These are phyloP conservation scores for Solanum hybrid DNA, from an alignment of 305 asterid genomes.

Conservation along the genomic window DNA sequence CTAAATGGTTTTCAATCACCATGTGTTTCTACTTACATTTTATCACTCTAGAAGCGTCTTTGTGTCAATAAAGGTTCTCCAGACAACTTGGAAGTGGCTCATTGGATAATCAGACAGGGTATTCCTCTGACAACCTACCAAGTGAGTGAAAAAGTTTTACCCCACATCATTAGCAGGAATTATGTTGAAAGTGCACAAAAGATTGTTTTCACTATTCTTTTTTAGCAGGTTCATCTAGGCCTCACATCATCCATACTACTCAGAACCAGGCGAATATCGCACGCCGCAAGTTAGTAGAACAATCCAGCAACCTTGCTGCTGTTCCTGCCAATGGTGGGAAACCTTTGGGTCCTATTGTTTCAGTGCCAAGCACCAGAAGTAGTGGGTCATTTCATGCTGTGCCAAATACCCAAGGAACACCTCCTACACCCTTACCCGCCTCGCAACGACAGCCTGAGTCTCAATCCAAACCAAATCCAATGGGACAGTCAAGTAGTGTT, in stretches of 20 bases:
- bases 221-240: constrained; percentile 37
- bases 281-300: constrained; percentile 57
- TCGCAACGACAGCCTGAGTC: constrained; percentile 14
- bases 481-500: constrained; percentile 1
- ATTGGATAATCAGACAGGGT: not conserved
- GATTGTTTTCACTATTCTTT: constrained; percentile 8
- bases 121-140: not conserved
- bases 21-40: not conserved
- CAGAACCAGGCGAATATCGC: constrained; percentile 18
- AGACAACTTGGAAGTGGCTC: not conserved
- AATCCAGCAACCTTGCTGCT: constrained; percentile 49
- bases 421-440: constrained; percentile 23
- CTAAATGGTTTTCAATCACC: not conserved
- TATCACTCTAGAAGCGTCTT: not conserved
- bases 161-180: not conserved
- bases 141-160: not conserved
- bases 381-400: constrained; percentile 81
- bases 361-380: constrained; percentile 53
- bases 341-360: constrained; percentile 14
- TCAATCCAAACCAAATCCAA: constrained; percentile 7
- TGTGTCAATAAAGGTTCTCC: not conserved
- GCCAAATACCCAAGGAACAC: constrained; percentile 21
- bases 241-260: constrained; percentile 17
- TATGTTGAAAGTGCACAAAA: not conserved
- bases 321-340: constrained; percentile 25